Conservation (phyloP, 2,329 filamentous ascomycete genomes). For the Talaromyces marneffei region DNA sequence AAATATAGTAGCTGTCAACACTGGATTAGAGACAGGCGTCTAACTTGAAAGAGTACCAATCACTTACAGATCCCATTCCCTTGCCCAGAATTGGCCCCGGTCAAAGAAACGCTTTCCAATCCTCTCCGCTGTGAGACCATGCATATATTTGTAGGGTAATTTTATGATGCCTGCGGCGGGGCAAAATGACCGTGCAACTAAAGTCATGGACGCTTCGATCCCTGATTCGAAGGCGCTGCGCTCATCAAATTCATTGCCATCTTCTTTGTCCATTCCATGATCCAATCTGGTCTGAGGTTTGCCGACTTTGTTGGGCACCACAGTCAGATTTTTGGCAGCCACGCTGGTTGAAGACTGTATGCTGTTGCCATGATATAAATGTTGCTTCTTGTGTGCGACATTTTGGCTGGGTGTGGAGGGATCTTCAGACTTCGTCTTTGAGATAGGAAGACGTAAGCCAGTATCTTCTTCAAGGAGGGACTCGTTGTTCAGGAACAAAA, state of each 20-base stretch:
- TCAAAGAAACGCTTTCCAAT: constrained; percentile 39
- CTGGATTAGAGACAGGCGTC: background rate
- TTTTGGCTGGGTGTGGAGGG: background rate
- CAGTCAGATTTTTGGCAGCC: background rate
- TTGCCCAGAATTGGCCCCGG: constrained; percentile 43
- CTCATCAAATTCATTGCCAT: background rate
- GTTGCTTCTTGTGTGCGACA: background rate
- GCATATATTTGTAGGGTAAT: constrained; percentile 41
- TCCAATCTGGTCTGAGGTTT: background rate
- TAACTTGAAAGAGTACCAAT: background rate
- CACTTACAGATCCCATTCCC: constrained; percentile 74
- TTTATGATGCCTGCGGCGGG: constrained; percentile 35
- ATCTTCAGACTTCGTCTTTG: background rate
- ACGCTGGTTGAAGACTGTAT: background rate
- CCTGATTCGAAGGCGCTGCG: constrained; percentile 2
- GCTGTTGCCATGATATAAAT: background rate
- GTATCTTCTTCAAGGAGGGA: constrained; percentile 22
- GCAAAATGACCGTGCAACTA: constrained; percentile 30
- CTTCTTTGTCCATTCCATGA: background rate
- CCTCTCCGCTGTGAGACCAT: constrained; percentile 25
- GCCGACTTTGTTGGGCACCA: background rate
- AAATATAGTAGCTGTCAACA: constrained; percentile 59
- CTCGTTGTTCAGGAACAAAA: constrained; percentile 27
- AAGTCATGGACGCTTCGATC: constrained; percentile 1
- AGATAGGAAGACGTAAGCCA: constrained; percentile 12